Conservation (phyloP, 2,329 filamentous ascomycete genomes). For the Penicillium glabrum region DNA sequence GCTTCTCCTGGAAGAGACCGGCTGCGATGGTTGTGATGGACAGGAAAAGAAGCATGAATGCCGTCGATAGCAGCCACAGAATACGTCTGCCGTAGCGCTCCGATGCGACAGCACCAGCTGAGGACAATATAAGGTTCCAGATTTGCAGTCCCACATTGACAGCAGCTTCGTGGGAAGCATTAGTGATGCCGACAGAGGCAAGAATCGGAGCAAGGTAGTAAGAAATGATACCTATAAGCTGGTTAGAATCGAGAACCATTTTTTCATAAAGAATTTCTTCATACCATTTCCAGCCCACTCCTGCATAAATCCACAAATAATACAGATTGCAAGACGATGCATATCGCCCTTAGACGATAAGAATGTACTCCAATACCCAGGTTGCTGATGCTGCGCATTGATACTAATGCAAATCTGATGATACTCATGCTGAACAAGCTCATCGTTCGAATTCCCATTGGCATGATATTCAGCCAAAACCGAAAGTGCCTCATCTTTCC, state of each 20-base stretch:
- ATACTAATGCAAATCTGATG: slow-evolving; percentile 27
- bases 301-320: slow-evolving; percentile 24
- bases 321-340: slow-evolving; percentile 22
- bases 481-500: slow-evolving; percentile 56
- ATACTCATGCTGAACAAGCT: slow-evolving; percentile 25
- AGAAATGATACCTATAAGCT: slow-evolving; percentile 22
- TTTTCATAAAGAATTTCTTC: neutral
- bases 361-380: slow-evolving; percentile 20
- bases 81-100: slow-evolving; percentile 23
- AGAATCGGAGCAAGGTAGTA: slow-evolving; percentile 43
- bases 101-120: slow-evolving; percentile 18
- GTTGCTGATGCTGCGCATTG: slow-evolving; percentile 12
- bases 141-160: slow-evolving; percentile 25
- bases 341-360: slow-evolving; percentile 17
- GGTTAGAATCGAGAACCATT: neutral
- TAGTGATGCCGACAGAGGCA: slow-evolving; percentile 29
- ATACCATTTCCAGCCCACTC: slow-evolving; percentile 30
- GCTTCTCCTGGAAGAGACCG: slow-evolving; percentile 21
- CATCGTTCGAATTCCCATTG: slow-evolving; percentile 41
- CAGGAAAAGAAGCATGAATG: slow-evolving; percentile 22
- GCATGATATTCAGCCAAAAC: slow-evolving; percentile 62
- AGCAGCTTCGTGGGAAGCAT: slow-evolving; percentile 22
- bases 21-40: slow-evolving; percentile 21
- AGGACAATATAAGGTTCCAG: slow-evolving; percentile 24
- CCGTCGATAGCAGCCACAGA: slow-evolving; percentile 22